Evolutionary conservation across 2,329 filamentous ascomycete species (phyloP).

Genomic region (Venturia carpophila): DNA sequence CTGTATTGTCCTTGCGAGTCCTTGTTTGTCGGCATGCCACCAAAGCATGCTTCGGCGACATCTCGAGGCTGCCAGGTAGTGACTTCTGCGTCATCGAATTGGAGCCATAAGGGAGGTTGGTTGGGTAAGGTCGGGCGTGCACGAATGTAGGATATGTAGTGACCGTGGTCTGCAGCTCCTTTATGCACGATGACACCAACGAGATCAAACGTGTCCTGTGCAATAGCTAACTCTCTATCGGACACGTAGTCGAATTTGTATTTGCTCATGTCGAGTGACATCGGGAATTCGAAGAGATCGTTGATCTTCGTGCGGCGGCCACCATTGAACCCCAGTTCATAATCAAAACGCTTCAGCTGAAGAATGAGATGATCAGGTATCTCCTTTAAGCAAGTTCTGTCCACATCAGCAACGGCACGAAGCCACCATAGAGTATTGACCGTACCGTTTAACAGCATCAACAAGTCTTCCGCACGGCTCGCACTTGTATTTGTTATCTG

Average conservation of each 20-base stretch:
- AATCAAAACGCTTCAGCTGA: constrained; percentile 83
- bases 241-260: constrained; percentile 84
- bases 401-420: constrained; percentile 21
- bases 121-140: constrained; percentile 56
- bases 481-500: constrained; percentile 97
- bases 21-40: constrained; percentile 34
- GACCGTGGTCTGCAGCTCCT: constrained; percentile 85
- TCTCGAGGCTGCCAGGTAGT: constrained; percentile 63
- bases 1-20: constrained; percentile 24
- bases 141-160: constrained; percentile 94
- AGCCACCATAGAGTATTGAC: background rate
- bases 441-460: constrained; percentile 78
- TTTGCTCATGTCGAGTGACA: constrained; percentile 73
- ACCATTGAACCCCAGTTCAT: constrained; percentile 56
- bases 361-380: constrained; percentile 92
- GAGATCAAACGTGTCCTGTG: constrained; percentile 78
- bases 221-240: constrained; percentile 46
- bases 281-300: constrained; percentile 84
- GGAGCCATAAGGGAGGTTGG: constrained; percentile 59
- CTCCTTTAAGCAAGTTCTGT: constrained; percentile 78
- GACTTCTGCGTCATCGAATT: constrained; percentile 90
- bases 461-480: constrained; percentile 79
- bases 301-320: constrained; percentile 88
- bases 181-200: constrained; percentile 93
- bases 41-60: constrained; percentile 69